Percentiles rank a stretch among this genome's conserved stretches.
phyloP scores from a whole-genome alignment of 768 basidiomycete species.

The Asterophora parasitica region DNA sequence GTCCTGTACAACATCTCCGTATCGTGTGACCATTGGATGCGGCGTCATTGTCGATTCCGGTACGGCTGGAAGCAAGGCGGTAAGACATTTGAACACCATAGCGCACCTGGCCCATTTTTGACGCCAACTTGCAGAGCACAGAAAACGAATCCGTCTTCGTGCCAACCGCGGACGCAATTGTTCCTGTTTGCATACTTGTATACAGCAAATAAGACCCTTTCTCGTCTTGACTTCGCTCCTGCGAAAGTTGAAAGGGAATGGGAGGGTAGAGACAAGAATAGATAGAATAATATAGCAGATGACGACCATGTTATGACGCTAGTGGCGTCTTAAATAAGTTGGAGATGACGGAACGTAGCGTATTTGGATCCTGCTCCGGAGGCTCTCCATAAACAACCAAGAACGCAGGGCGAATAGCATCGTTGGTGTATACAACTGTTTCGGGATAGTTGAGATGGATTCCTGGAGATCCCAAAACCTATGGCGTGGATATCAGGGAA shows the following conservation, averaged over 20 bases:
- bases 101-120: conserved; percentile 6
- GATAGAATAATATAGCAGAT: conserved; percentile 7
- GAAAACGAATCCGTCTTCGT: conserved; percentile 52
- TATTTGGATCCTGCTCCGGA: conserved; percentile 22
- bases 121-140: conserved; percentile 30
- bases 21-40: conserved; percentile 61
- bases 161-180: conserved; percentile 47
- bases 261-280: conserved; percentile 9
- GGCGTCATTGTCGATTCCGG: conserved; percentile 42
- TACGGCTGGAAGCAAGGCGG: conserved; percentile 17
- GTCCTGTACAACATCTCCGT: conserved; percentile 62
- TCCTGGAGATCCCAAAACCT: conserved; percentile 64
- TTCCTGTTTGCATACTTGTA: conserved; percentile 56
- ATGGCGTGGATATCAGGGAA: background rate
- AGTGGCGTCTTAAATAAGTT: conserved; percentile 46
- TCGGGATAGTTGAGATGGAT: conserved; percentile 64
- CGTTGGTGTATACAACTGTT: conserved; percentile 62
- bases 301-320: conserved; percentile 28
- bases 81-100: conserved; percentile 4
- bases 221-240: conserved; percentile 1
- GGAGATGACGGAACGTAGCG: conserved; percentile 30
- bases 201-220: conserved; percentile 36
- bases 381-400: conserved; percentile 54
- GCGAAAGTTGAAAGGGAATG: background rate
- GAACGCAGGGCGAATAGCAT: conserved; percentile 63